Conservation (phyloP, 306 rosid species). For the Prunus kanzakura region DNA sequence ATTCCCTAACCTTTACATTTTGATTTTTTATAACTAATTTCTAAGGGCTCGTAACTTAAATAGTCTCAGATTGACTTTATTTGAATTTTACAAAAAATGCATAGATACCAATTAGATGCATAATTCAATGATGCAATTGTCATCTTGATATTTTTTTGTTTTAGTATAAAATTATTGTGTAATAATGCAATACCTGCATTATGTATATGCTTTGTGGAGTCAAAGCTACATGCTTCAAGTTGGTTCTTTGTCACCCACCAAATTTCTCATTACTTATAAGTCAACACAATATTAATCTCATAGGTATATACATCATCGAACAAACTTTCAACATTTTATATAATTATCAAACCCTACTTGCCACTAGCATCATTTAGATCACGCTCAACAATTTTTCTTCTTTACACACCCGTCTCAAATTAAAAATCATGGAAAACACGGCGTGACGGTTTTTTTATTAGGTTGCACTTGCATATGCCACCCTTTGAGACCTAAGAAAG, state of each 20-base stretch:
- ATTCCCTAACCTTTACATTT: not conserved
- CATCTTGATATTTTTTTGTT: not conserved
- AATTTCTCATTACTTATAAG: not conserved
- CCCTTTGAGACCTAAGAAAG: not conserved
- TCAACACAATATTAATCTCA: not conserved
- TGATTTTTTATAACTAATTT: not conserved
- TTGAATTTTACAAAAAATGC: not conserved
- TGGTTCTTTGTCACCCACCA: not conserved
- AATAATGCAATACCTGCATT: not conserved
- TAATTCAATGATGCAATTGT: not conserved
- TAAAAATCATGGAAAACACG: not conserved
- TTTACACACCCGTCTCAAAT: not conserved
- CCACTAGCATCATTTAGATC: slow-evolving; percentile 1
- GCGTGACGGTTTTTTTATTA: slow-evolving; percentile 2
- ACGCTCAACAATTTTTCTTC: not conserved
- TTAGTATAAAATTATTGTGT: not conserved
- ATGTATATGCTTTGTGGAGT: not conserved
- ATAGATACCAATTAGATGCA: not conserved
- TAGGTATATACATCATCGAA: not conserved
- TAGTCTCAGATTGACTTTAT: not conserved
- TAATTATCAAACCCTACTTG: not conserved
- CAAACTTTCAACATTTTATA: not conserved
- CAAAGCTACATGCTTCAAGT: not conserved
- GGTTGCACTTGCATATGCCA: not conserved
- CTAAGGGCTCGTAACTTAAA: not conserved